Evolutionary conservation across 257 asterid species (phyloP).

Genomic region (Nyctanthes arbortristis): DNA sequence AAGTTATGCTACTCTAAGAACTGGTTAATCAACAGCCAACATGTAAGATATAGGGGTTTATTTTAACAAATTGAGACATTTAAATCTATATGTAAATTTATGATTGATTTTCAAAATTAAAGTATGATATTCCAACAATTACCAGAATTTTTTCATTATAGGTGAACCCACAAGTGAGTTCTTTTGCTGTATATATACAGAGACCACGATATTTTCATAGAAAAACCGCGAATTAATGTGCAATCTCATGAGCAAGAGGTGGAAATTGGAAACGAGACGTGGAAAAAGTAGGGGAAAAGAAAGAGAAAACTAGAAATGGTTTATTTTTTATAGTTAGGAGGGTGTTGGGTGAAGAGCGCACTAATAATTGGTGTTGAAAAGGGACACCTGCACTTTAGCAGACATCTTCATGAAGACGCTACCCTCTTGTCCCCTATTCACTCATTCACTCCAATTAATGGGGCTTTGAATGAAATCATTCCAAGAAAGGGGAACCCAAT

Average conservation of each 20-base stretch:
- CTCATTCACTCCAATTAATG: slow-evolving; percentile 28
- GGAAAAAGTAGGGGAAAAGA: slow-evolving; percentile 24
- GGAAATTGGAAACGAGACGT: slow-evolving; percentile 14
- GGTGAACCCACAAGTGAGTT: too few relatives aligned
- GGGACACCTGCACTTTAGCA: slow-evolving; percentile 54
- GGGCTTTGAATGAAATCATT: slow-evolving; percentile 40
- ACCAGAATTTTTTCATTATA: too few relatives aligned
- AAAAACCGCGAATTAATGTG: too few relatives aligned
- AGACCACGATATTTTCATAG: too few relatives aligned
- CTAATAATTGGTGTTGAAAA: slow-evolving; percentile 63
- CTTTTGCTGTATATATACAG: too few relatives aligned
- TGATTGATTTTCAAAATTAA: too few relatives aligned
- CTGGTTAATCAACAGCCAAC: too few relatives aligned
- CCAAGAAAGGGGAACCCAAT: slow-evolving; percentile 25
- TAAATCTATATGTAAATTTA: too few relatives aligned
- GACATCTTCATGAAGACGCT: slow-evolving; percentile 53
- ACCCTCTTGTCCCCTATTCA: slow-evolving; percentile 32
- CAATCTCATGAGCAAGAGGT: background rate
- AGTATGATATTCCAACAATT: too few relatives aligned
- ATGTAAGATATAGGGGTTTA: too few relatives aligned
- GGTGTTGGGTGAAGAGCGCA: slow-evolving; percentile 57
- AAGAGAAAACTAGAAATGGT: slow-evolving; percentile 38
- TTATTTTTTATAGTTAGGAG: slow-evolving; percentile 17
- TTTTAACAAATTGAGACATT: too few relatives aligned
- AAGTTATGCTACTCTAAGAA: too few relatives aligned